These are phyloP conservation scores for Sophora flavescens DNA, from an alignment of 306 rosid genomes.

Conservation along the genomic window DNA sequence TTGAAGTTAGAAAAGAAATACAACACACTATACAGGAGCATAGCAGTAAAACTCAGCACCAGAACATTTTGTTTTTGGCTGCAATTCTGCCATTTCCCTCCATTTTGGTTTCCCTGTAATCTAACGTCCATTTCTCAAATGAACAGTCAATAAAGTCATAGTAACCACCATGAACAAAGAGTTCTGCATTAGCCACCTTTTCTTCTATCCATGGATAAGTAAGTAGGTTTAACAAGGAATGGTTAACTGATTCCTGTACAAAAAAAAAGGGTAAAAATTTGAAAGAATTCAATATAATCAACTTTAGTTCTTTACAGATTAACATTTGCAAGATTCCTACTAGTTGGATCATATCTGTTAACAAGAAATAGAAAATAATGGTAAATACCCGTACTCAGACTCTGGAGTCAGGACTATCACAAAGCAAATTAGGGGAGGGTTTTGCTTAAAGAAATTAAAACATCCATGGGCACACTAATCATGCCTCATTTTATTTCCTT, in stretches of 20 bases:
- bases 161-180: slow-evolving; percentile 86
- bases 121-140: slow-evolving; percentile 97
- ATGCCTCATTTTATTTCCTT: background rate
- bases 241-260: slow-evolving; percentile 84
- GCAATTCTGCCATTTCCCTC: slow-evolving; percentile 59
- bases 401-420: background rate
- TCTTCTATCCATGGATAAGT: slow-evolving; percentile 96
- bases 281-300: slow-evolving; percentile 26
- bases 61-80: slow-evolving; percentile 62
- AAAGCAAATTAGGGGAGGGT: background rate
- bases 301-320: background rate
- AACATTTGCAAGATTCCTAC: slow-evolving; percentile 14
- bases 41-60: slow-evolving; percentile 64
- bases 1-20: slow-evolving; percentile 12
- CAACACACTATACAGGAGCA: slow-evolving; percentile 13
- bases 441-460: background rate
- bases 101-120: slow-evolving; percentile 62
- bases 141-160: slow-evolving; percentile 88
- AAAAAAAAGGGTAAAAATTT: slow-evolving; percentile 13
- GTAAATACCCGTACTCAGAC: background rate
- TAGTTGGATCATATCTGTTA: slow-evolving; percentile 4
- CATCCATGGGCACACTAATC: slow-evolving; percentile 10
- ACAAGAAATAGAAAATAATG: slow-evolving; percentile 1
- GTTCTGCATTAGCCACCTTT: slow-evolving; percentile 74
- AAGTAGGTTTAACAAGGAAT: slow-evolving; percentile 79